phyloP scores from a whole-genome alignment of 495 filamentous ascomycete genomes.

The Lasiosphaeria hispida region DNA sequence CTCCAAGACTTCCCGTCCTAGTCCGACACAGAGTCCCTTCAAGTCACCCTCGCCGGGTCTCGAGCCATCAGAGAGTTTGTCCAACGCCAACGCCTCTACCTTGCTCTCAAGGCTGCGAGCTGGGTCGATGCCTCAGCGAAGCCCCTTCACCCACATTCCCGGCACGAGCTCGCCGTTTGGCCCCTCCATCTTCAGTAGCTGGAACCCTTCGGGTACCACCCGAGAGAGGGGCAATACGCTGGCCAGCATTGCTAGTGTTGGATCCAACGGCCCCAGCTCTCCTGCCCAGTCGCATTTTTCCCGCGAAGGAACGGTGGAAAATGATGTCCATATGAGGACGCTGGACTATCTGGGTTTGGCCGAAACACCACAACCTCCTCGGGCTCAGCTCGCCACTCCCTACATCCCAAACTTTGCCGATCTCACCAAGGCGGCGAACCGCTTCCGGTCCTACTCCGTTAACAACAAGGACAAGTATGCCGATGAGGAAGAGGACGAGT shows the following conservation, averaged over 20 bases:
- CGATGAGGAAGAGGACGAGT: conserved; percentile 86
- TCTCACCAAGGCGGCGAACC: conserved; percentile 74
- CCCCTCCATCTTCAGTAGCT: conserved; percentile 82
- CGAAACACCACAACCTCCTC: conserved; percentile 83
- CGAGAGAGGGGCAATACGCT: conserved; percentile 81
- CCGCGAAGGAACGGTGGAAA: conserved; percentile 79
- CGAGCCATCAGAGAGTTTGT: conserved; percentile 57
- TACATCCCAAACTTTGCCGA: conserved; percentile 75
- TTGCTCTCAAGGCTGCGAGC: conserved; percentile 85
- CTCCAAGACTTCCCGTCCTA: conserved; percentile 80
- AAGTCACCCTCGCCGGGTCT: conserved; percentile 69
- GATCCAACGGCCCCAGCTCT: conserved; percentile 83
- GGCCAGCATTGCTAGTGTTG: conserved; percentile 68
- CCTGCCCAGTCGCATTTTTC: conserved; percentile 88
- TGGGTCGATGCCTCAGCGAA: conserved; percentile 91
- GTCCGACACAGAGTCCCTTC: conserved; percentile 89
- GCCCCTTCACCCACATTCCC: conserved; percentile 59
- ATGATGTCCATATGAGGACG: conserved; percentile 82
- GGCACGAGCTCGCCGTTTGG: conserved; percentile 70
- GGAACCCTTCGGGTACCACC: conserved; percentile 60
- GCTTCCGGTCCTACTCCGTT: conserved; percentile 95
- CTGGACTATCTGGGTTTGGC: conserved; percentile 94
- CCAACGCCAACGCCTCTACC: conserved; percentile 62
- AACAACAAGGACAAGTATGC: conserved; percentile 98
- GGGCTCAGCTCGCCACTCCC: conserved; percentile 68